These are phyloP conservation scores for Sporothrix globosa DNA, from an alignment of 2,329 filamentous ascomycete genomes.

Conservation along the genomic window DNA sequence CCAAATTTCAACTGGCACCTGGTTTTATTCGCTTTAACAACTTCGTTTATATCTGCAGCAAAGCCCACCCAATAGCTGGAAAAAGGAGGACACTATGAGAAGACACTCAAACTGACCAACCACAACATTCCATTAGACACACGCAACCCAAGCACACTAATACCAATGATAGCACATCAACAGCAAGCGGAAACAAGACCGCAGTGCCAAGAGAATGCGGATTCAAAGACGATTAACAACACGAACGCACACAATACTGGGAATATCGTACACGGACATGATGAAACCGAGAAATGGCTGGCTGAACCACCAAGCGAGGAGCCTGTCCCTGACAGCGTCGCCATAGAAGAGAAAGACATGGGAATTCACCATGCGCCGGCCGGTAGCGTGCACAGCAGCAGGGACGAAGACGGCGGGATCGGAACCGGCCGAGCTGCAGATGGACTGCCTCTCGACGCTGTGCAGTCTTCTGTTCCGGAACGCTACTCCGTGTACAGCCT, in stretches of 20 bases:
- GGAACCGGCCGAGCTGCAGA: background rate
- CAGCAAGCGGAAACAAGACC: background rate
- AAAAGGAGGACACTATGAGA: background rate
- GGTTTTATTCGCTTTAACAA: background rate
- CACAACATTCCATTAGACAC: background rate
- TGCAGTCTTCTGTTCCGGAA: slow-evolving; percentile 28
- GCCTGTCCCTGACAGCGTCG: background rate
- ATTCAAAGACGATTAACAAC: background rate
- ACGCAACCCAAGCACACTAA: background rate
- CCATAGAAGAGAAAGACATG: background rate
- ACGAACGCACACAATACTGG: background rate
- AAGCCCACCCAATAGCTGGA: background rate
- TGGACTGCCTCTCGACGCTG: background rate
- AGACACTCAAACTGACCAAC: background rate
- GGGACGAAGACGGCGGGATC: background rate
- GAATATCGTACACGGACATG: background rate
- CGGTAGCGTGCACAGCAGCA: slow-evolving; percentile 7
- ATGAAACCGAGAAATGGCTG: background rate
- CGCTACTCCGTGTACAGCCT: slow-evolving; percentile 46
- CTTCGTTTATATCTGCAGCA: slow-evolving; percentile 8
- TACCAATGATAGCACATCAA: background rate
- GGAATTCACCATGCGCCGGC: background rate
- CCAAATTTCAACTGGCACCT: background rate
- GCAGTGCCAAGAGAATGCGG: background rate
- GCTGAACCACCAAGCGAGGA: slow-evolving; percentile 3